Base-by-base conservation (phyloP, 768 basidiomycete genomes). In the Leccinum pellstonianum region DNA sequence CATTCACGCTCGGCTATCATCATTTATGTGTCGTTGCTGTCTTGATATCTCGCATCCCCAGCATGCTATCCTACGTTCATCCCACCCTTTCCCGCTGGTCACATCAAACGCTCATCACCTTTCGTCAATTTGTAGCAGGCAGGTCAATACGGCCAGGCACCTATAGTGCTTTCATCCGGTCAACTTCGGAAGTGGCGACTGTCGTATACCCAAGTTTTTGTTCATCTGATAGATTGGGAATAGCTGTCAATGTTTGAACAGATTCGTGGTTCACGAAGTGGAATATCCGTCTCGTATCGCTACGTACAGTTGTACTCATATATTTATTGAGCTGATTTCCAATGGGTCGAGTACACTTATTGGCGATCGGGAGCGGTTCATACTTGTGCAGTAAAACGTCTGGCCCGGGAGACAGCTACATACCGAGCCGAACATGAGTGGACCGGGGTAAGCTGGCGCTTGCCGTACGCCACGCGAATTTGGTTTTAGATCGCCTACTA, bases 21-120 rank as follows among this genome's bases (percentile, higher is more conserved):
- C 62, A 69, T 70, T 70, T 69, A 70, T 55, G 52, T 57, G 52
- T 55, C 55, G 33, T 49, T 62, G 70, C 69, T 71, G 60, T 72
- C 60, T 66, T 68, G 68, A 64, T 66, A 62, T 70, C 66, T 64
- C 56, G 55, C 62, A 56, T 48, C 53, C 37, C 48, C 12, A 38
- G 59, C 69, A 68, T 60, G 69, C 64, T 71, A 64, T 67, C 54
- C 49, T 41, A 59, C 19, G 14, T 47, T 10, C 55, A 55, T 37
- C 21, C 38, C 51, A 15, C n/a, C 6, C 19, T 38, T 27, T 14
- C 15, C n/a, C 53, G 3, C 57, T 41, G 38, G 38, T 41, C 38
- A 4, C 17, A 41, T 41, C n/a, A 41, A 14, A 23, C 57, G 49
- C 54, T 53, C 59, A 47, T 56, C 48, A 19, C 48, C 8, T 61